phyloP scores from a whole-genome alignment of 2,329 filamentous ascomycete species.

The Arthrinium puccinioides region DNA sequence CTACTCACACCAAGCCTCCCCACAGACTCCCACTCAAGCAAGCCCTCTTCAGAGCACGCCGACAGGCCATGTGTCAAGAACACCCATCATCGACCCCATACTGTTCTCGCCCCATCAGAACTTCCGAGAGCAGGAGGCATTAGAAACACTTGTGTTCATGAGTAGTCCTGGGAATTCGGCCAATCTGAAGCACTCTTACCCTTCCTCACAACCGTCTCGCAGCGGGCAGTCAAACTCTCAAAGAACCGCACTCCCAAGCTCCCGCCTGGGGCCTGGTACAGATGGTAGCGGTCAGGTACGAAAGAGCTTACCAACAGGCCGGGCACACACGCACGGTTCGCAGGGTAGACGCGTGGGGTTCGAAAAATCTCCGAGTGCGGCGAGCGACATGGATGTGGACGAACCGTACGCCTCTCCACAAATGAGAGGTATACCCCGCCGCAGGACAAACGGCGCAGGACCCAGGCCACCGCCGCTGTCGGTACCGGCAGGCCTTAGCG shows the following conservation, averaged over 20 bases:
- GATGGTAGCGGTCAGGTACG: conserved; percentile 32
- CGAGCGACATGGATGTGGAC: conserved; percentile 42
- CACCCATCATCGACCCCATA: conserved; percentile 41
- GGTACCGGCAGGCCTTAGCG: conserved; percentile 40
- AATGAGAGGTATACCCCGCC: conserved; percentile 32
- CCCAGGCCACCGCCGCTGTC: conserved; percentile 30
- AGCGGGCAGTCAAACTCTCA: conserved; percentile 16
- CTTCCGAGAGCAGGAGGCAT: conserved; percentile 69
- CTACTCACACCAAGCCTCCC: conserved; percentile 39
- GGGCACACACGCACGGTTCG: conserved; percentile 27
- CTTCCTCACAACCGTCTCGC: conserved; percentile 25
- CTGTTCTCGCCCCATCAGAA: conserved; percentile 64
- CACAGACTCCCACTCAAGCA: conserved; percentile 29
- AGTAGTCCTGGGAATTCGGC: conserved; percentile 69
- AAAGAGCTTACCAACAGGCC: conserved; percentile 43
- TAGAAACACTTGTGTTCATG: conserved; percentile 76
- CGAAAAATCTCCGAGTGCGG: conserved; percentile 34
- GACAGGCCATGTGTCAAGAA: conserved; percentile 24
- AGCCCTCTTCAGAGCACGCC: conserved; percentile 32
- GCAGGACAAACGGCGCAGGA: conserved; percentile 32
- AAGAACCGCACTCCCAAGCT: conserved; percentile 37
- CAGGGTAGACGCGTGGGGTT: conserved; percentile 38
- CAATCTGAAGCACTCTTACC: conserved; percentile 50
- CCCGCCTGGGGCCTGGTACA: conserved; percentile 18
- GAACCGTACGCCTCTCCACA: conserved; percentile 27